Evolutionary conservation across 495 filamentous ascomycete species (phyloP), one percentile per base, ranked within the genome.

Genomic region (Pyrenula aspistea): DNA sequence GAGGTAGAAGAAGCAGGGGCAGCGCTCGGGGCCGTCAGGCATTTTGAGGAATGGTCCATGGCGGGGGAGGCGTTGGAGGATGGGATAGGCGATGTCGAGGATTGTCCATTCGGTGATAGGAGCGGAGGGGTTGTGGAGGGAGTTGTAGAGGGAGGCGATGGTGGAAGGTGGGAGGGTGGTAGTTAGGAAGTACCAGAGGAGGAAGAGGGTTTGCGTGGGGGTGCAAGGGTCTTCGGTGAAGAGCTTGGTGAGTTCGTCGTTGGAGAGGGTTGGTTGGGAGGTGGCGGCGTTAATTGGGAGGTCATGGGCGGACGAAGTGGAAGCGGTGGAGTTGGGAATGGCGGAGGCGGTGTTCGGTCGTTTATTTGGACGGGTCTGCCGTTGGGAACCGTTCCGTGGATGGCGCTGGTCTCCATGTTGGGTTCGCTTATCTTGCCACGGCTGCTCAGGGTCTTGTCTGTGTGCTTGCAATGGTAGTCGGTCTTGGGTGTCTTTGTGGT

Each of bases 1-100:
- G 8, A 42, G 31, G 31, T 15, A 4, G 31, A 42, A 42, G 31
- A 8, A 15, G 31, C 31, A 42, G 8, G 31, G 8, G 31, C 31
- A 42, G 8, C 15, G 4, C 31, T 42, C 31, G 8, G 31, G 31
- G 31, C 31, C 31, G 31, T 4, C 8, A 8, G 31, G 31, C 8
- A 15, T 4, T 4, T 8, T 4, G 31, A 42, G 31, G 61, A 60
- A 57, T 36, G 23, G 61, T 59, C 24, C 63, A 60, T 56, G 60
- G 61, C 47, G 61, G 57, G 21, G 54, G 50, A 48, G 61, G 51
- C 2, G 53, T 63, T 47, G 57, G 56, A 52, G 63, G 25, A 57
- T 48, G 24, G 49, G 20, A 2, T 10, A 2, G 11, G 10, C 56
- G 49, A 66, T 60, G 63, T 66, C 53, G 31, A 42, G 31, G 31